These are phyloP conservation scores for Nematocida sp. DNA, from an alignment of 371 early-diverging fungal species.

Conservation along the genomic window DNA sequence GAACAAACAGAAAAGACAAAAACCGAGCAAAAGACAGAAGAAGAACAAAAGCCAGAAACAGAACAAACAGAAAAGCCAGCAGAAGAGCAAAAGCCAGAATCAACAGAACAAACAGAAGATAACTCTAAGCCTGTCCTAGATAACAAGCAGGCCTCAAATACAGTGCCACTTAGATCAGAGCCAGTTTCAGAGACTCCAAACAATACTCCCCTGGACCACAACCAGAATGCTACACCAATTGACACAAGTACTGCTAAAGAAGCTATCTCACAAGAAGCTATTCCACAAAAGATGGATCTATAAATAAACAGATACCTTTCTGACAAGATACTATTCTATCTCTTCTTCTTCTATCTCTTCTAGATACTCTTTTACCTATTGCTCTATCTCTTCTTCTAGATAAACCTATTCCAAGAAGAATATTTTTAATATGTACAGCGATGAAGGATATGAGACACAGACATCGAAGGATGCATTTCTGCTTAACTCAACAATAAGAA, in stretches of 20 bases:
- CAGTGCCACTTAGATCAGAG: background rate
- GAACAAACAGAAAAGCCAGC: background rate
- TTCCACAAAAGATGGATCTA: background rate
- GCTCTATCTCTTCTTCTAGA: background rate
- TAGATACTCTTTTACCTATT: background rate
- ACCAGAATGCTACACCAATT: background rate
- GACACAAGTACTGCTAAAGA: background rate
- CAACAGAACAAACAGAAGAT: no score
- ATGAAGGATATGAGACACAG: constrained; percentile 42
- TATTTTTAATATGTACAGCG: constrained; percentile 32
- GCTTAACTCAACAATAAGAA: background rate
- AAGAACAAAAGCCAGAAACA: background rate
- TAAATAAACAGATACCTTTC: background rate
- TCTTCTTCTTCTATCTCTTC: background rate
- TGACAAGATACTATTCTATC: background rate
- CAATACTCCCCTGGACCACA: background rate
- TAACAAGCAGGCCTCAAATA: background rate
- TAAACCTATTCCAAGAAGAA: background rate
- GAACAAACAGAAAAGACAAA: background rate
- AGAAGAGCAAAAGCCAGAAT: background rate
- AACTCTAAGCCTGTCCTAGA: background rate
- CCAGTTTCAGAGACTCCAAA: background rate
- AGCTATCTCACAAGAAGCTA: background rate
- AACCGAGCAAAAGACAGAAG: background rate
- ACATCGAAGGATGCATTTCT: constrained; percentile 26